Conservation (phyloP, 306 rosid genomes). For the Datisca glomerata region DNA sequence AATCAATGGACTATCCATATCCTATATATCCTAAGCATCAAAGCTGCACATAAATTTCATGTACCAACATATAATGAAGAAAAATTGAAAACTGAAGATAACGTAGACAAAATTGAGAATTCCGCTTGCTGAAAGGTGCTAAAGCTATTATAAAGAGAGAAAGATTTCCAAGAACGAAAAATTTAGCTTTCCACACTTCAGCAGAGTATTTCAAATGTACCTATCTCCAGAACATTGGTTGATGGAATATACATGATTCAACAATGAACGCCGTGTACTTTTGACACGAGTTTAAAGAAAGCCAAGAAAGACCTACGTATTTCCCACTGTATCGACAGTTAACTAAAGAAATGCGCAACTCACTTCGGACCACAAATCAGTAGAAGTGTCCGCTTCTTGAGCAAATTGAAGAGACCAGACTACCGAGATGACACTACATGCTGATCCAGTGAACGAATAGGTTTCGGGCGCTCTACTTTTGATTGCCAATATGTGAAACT, state of each 20-base stretch:
- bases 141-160: constrained; percentile 4
- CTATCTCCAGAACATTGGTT: constrained; percentile 40
- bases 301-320: constrained; percentile 35
- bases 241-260: constrained; percentile 53
- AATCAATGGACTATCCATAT: no score
- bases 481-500: no score
- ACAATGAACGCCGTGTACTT: constrained; percentile 17
- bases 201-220: constrained; percentile 36
- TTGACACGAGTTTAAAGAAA: constrained; percentile 46
- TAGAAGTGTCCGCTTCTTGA: constrained; percentile 17
- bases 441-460: no score
- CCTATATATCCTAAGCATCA: no score
- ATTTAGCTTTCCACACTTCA: constrained; percentile 32
- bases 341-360: constrained; percentile 32
- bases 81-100: no score
- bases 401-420: constrained; percentile 12
- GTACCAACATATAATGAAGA: no score
- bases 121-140: not conserved
- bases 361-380: constrained; percentile 11
- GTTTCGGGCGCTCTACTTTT: no score
- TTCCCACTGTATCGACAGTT: constrained; percentile 43
- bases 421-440: no score
- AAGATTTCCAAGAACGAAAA: no score
- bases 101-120: no score
- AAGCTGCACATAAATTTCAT: no score